Evolutionary conservation across 2,329 filamentous ascomycete species (phyloP), one percentile per base, ranked within the genome.

Genomic region (Davidsoniella eucalypti): DNA sequence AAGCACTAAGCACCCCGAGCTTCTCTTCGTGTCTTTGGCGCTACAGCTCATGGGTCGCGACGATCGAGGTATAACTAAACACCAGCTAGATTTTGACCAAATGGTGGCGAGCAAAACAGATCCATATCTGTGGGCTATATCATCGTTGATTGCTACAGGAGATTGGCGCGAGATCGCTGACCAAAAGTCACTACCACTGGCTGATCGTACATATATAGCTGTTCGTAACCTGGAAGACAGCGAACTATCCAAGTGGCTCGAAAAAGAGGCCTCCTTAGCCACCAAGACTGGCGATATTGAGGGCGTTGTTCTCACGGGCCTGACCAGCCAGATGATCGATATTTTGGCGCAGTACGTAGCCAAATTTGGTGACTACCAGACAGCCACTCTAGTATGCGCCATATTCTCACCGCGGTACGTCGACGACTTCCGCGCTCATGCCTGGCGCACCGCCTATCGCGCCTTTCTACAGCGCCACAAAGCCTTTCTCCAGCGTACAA

Each of bases 71-170:
- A 56, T 67, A 3, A 63, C 63, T 40, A 69, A 69, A 54, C 68
- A 70, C 54, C 66, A 73, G 53, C 66, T 78, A 21, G 74, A 78
- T 56, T 75, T 78, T 57, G 75, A 78, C 59, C 72, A 75, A 51
- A 67, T 67, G 2, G 68, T 76, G 12, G 74, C 78, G 23, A 76
- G 73, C 52, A 75, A 82, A 54, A 78, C 80, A 0, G 84, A 92
- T 57, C 81, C 84, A 0, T 90, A 88, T 59, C 72, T 92, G 21
- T 80, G 84, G 50, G 84, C 84, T 5, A 82, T 92, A 44, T 84
- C 86, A 21, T 79, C 80, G 2, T 79, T 85, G 56, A 84, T 92
- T 54, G 79, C 81, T 8, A 85, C 80, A 0, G 81, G 82, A 4
- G 75, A 87, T 61, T 92, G 86, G 86, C 68, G 74, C 16, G 73